Evolutionary conservation across 1,284 basidiomycete species (phyloP), one percentile per base, ranked within the genome.

Genomic region (Cutaneotrichosporon sp.): DNA sequence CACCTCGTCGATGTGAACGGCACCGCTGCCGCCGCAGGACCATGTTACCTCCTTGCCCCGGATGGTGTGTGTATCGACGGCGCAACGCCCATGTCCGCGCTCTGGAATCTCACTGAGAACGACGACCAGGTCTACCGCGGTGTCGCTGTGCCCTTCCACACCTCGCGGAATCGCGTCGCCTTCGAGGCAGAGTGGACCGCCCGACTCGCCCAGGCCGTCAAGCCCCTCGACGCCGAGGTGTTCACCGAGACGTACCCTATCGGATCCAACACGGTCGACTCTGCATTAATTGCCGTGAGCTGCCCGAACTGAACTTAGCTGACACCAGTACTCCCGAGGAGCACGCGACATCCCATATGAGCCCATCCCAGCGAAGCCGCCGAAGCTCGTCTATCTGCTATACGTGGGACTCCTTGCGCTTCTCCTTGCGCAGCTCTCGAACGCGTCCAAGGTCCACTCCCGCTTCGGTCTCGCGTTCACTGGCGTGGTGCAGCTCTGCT

Each of bases 391-490:
- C 9, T 56, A 56, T 70, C 72, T 89, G 26, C 89, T 91, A 22
- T 98, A 98, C 80, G 80, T 87, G 32, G 84, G 88, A 42, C 90
- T 97, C 73, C 85, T 90, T 70, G 82, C 86, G 30, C 92, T 91
- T 70, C 90, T 95, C 65, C 87, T 86, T 49, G 86, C 86, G 78
- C 89, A 89, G 49, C 86, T 96, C 79, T 86, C 88, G 51, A 85
- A 86, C 55, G 90, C 92, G 83, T 85, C 88, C 65, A 88, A 89
- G 32, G 90, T 97, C 11, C 95, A 99, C 78, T 96, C 92, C 1
- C 87, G 91, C 57, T 85, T 92, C 60, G 96, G 96, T 81, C 83
- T 99, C 30, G 91, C 92, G 1, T 91, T 97, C 76, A 98, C 96
- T 2, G 96, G 93, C 18, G 83, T 92, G 26, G 90, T 95, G 22